Evolutionary conservation across 1,284 basidiomycete genomes (phyloP), one percentile per base, ranked within the genome.

Genomic region (Moniliophthora roreri): DNA sequence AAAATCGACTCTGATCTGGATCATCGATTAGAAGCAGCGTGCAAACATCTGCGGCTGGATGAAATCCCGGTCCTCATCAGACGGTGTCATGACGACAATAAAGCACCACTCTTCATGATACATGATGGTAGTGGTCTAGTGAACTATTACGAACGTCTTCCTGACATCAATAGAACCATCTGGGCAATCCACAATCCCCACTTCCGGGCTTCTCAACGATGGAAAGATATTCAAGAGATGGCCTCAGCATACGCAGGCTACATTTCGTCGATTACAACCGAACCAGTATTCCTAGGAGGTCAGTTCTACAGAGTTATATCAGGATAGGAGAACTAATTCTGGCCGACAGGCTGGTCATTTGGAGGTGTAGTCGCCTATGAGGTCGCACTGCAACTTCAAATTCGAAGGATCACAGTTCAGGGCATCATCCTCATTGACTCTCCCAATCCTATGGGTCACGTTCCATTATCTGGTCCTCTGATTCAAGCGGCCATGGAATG

Each of bases 341-440:
- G 39, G 48, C 20, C 36, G 11, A 8, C 54, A 86, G 87, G 87
- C 0, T 89, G 88, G 87, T 90, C 87, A 4, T 87, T 89, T 61
- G 87, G 87, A 15, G 87, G 87, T 3, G 78, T 88, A 9, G 78
- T 82, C 0, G 84, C 87, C 0, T 87, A 81, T 60, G 85, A 88
- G 60, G 68, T 80, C 5, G 79, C 83, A 15, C 74, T 74, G 1
- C 75, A 79, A 36, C 74, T 89, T 16, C 58, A 63, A 15, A 60
- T 59, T 9, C 66, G 59, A 8, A 81, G 79, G 1, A 58, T 76
- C 11, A 54, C 57, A 1, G 79, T 85, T 13, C 68, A 71, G 52
- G 87, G 85, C 0, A 69, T 90, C 40, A 59, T 89, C 4, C 70
- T 89, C 55, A 82, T 90, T 58, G 86, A 89, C 62, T 76, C 84